These are phyloP conservation scores for Glomus cerebriforme DNA, from an alignment of 192 early-diverging fungal species.

Conservation along the genomic window DNA sequence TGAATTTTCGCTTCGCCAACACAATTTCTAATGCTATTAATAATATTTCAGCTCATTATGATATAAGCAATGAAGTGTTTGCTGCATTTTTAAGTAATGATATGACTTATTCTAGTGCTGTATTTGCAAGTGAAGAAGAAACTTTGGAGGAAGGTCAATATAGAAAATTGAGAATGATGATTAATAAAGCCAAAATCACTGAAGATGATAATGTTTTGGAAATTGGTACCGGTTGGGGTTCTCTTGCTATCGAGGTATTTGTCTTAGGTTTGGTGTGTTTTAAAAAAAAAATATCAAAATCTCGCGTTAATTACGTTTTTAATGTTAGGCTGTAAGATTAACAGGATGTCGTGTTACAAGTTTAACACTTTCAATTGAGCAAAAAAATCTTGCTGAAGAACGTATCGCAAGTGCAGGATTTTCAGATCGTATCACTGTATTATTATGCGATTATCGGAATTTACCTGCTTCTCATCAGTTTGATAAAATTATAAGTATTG, in stretches of 20 bases:
- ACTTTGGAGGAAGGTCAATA: slow-evolving; percentile 66
- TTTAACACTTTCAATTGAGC: slow-evolving; percentile 67
- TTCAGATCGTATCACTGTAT: slow-evolving; percentile 55
- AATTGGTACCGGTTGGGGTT: slow-evolving; percentile 76
- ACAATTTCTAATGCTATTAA: slow-evolving; percentile 57
- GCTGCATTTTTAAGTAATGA: slow-evolving; percentile 62
- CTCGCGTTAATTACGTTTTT: too few relatives aligned
- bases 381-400: slow-evolving; percentile 63
- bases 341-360: slow-evolving; percentile 62
- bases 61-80: slow-evolving; percentile 78
- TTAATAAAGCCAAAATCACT: slow-evolving; percentile 55
- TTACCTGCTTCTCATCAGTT: slow-evolving; percentile 59
- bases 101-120: slow-evolving; percentile 77
- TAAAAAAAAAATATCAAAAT: neutral
- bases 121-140: slow-evolving; percentile 57
- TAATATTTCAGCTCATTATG: slow-evolving; percentile 76
- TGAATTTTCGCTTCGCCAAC: slow-evolving; percentile 64
- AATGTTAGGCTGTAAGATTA: slow-evolving; percentile 47
- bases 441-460: slow-evolving; percentile 69
- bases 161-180: slow-evolving; percentile 62
- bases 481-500: slow-evolving; percentile 69
- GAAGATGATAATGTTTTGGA: slow-evolving; percentile 66
- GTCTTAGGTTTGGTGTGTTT: neutral
- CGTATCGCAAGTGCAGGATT: slow-evolving; percentile 61
- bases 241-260: slow-evolving; percentile 59